These are phyloP conservation scores for Agastache rugosa DNA, from an alignment of 257 asterid species.

Conservation along the genomic window DNA sequence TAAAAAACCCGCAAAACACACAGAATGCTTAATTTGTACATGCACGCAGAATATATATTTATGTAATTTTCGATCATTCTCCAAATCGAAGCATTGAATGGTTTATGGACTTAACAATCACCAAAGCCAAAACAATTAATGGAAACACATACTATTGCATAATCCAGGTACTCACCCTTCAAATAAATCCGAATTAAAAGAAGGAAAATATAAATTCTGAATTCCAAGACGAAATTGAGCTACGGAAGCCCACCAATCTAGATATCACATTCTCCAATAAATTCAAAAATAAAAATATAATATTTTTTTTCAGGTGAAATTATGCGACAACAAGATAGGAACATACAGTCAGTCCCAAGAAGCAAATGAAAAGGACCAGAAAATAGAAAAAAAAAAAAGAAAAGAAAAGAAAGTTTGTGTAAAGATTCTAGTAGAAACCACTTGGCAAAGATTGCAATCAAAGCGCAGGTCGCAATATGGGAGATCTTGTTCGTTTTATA, in stretches of 20 bases:
- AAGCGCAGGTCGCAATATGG: conserved; percentile 41
- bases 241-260: conserved; percentile 8
- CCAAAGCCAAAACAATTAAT: not conserved
- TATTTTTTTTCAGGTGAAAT: not conserved
- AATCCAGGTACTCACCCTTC: not conserved
- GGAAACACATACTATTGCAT: not conserved
- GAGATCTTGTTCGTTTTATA: conserved; percentile 47
- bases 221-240: not conserved
- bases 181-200: not conserved
- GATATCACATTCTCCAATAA: not conserved
- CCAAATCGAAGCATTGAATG: not conserved
- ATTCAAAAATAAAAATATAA: not conserved
- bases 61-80: not conserved
- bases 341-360: not conserved
- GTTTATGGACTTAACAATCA: too few species aligned
- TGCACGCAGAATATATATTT: too few species aligned
- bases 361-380: not conserved
- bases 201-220: too few species aligned
- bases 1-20: too few species aligned
- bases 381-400: not conserved
- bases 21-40: too few species aligned
- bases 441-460: conserved; percentile 24
- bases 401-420: not conserved
- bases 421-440: conserved; percentile 27
- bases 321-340: conserved; percentile 10